Base-by-base conservation (phyloP, 805 yeast species). In the Schizosaccharomyces osmophilus region DNA sequence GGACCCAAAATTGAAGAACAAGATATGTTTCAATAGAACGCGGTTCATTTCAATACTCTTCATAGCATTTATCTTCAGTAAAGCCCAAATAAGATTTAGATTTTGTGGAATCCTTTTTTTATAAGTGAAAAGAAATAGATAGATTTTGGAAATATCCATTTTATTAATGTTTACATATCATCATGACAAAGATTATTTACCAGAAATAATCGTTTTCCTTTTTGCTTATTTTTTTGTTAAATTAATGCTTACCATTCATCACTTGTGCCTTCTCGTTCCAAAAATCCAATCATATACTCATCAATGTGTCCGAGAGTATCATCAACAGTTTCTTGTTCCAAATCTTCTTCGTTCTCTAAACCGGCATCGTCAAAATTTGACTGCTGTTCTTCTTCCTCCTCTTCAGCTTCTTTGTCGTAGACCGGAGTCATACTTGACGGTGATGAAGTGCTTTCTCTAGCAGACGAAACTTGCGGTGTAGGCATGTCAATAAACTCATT, bases 251-350 rank as follows among this genome's bases (percentile, higher is more conserved):
- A 59, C 61, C 61, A 59, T 48, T 39, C 54, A 42, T 42, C 51
- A 31, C 48, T 59, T 1, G 48, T 42, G 11, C 61, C 61, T 31
- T 43, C 97, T 61, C 82, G 83, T 63, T 95, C 95, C 63, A 93
- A 86, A 69, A 79, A 86, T 63, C 89, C 76, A 64, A 93, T 81
- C 99, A 93, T 93, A 73, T 89, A 94, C 75, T 93, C 97, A 69
- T 93, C 99, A 61, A 90, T 80, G 70, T 88, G 96, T 42, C 82
- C 82, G 59, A 74, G 68, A 3, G 68, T 75, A 26, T 79, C 85
- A 58, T 81, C 87, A 13, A 36, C 15, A 9, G 41, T 36, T 3
- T 78, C 83, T 60, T 73, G 80, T 43, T 80, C 83, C 3, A 71
- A 74, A 17, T 69, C 74, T 3, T 66, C 71, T 17, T 67, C 70